Conservation (phyloP, 805 yeast genomes). For the Metschnikowia matae region DNA sequence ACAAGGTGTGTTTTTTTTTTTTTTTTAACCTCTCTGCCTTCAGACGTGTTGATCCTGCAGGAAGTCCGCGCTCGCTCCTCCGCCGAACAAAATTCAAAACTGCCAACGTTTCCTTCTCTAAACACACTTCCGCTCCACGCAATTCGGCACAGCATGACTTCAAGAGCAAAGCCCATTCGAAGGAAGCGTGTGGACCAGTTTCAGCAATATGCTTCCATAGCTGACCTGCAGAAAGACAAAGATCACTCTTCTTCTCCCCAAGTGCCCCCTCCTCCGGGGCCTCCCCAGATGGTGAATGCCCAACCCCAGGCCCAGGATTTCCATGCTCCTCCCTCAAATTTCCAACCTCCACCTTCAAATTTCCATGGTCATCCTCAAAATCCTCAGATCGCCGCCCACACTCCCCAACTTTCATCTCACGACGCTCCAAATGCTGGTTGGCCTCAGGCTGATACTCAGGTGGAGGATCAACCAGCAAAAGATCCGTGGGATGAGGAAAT, state of each 20-base stretch:
- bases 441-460: not conserved
- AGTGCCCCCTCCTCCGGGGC: not conserved
- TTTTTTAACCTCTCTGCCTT: too few species aligned
- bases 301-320: not conserved
- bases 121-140: slow-evolving; percentile 1
- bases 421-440: not conserved
- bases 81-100: slow-evolving; percentile 1
- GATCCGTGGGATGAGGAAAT: slow-evolving; percentile 19
- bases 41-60: slow-evolving; percentile 7
- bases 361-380: not conserved
- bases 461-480: not conserved
- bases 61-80: slow-evolving; percentile 3
- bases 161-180: slow-evolving; percentile 10
- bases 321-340: not conserved
- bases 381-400: not conserved
- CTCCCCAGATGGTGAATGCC: not conserved
- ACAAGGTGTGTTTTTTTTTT: not conserved
- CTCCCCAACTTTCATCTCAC: too few species aligned
- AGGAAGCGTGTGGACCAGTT: slow-evolving; percentile 16
- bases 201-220: slow-evolving; percentile 13
- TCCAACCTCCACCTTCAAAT: not conserved
- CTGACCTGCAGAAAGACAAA: slow-evolving; percentile 1
- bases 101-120: slow-evolving; percentile 3
- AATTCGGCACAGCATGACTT: slow-evolving; percentile 7
- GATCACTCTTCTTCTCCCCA: not conserved